Evolutionary conservation across 257 asterid genomes (phyloP), one percentile per base, ranked within the genome.

Genomic region (Voacanga thouarsii): DNA sequence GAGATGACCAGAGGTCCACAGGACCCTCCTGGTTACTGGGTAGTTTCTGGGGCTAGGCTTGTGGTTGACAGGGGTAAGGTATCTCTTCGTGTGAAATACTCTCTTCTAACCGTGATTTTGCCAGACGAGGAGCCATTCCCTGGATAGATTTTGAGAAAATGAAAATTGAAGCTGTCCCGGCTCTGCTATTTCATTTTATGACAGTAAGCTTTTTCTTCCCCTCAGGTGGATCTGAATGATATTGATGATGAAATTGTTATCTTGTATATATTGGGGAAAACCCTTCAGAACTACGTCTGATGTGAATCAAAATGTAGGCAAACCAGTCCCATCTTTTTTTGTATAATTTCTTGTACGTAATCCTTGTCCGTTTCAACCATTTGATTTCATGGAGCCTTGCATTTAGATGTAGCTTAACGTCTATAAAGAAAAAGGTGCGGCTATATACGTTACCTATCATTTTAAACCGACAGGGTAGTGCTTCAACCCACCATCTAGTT

Each of bases 1-100:
- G 97, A 91, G 84, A 91, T 91, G 94, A 85, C 80, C 10, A 87
- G 97, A 73, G 94, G 97, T 60, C 94, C 97, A 24, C 93, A 91
- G 85, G 90, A 91, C 77, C 53, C 88, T 3, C 94, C 97, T 0
- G 97, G 97, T 16, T 91, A 91, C 80, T 91, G 97, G 97, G 92
- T 89, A 5, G 94, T 91, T 49, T 91, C 94, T 41, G 97, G 97
- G 73, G 97, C 92, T 55, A 84, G 97, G 85, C 92, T 91, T 72
- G 84, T 86, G 2, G 94, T 88, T 39, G 97, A 91, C 19, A 85
- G 78, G 59, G 92, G 93, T 70, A 88, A 85, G 81, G 87, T 91
- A 78, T 91, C 89, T 5, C 87, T 91, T 28, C 90, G 94, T 26
- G 97, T 87, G 14, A 91, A 91, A 80, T 91, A 89, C 79, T 88